These are phyloP conservation scores for Aurifilum marmelostoma DNA, from an alignment of 2,329 filamentous ascomycete genomes.

Conservation along the genomic window DNA sequence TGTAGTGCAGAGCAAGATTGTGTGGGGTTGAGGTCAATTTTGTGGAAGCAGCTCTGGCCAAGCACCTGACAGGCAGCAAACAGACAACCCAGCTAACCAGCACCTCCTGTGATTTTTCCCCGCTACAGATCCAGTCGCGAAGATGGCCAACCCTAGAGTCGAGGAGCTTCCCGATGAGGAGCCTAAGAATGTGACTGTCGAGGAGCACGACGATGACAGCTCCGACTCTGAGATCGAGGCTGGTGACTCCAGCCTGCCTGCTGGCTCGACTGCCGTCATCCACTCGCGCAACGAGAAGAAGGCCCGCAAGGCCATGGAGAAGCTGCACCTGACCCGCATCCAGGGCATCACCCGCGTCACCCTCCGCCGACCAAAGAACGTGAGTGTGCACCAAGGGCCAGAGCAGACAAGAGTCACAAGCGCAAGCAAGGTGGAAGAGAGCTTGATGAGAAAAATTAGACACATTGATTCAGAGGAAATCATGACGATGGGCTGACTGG, in stretches of 20 bases:
- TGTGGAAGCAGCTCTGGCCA: slow-evolving; percentile 26
- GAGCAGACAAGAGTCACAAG: slow-evolving; percentile 17
- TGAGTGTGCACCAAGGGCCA: slow-evolving; percentile 59
- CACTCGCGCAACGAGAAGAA: slow-evolving; percentile 99
- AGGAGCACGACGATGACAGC: slow-evolving; percentile 74
- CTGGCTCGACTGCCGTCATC: slow-evolving; percentile 85
- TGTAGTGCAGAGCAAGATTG: slow-evolving; percentile 23
- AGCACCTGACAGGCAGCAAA: background rate
- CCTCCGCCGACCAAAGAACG: slow-evolving; percentile 97
- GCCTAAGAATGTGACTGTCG: slow-evolving; percentile 81
- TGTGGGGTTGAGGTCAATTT: slow-evolving; percentile 28
- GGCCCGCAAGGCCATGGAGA: slow-evolving; percentile 98
- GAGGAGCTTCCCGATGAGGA: slow-evolving; percentile 96
- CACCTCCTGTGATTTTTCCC: slow-evolving; percentile 36
- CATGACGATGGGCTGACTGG: slow-evolving; percentile 5
- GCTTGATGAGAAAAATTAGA: background rate
- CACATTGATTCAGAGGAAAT: background rate
- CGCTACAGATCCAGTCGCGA: slow-evolving; percentile 37
- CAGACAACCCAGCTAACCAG: slow-evolving; percentile 33
- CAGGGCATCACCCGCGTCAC: slow-evolving; percentile 98
- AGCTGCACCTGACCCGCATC: slow-evolving; percentile 95
- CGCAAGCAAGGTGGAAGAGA: background rate
- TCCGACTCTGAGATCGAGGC: slow-evolving; percentile 79
- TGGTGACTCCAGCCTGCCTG: slow-evolving; percentile 64
- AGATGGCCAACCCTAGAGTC: slow-evolving; percentile 96